A percentile compares a stretch with the other conserved stretches of the same genome.
These are phyloP conservation scores for Letharia columbiana DNA, from an alignment of 495 filamentous ascomycete species.

Conservation along the genomic window DNA sequence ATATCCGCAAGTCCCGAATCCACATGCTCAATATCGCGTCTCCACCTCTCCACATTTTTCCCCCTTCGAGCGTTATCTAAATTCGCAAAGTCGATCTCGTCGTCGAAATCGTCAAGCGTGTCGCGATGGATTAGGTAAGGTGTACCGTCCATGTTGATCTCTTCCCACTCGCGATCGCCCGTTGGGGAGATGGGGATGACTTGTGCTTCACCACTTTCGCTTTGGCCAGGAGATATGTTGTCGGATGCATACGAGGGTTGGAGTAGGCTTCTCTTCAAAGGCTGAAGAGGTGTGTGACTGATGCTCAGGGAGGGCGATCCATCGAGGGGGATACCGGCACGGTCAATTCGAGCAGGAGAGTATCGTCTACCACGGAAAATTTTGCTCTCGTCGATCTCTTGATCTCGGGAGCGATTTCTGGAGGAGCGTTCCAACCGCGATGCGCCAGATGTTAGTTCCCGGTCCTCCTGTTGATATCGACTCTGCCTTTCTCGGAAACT, in stretches of 20 bases:
- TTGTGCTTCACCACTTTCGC: conserved; percentile 15
- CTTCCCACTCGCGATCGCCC: conserved; percentile 19
- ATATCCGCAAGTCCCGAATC: conserved; percentile 27
- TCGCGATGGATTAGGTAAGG: conserved; percentile 22
- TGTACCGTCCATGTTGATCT: conserved; percentile 18
- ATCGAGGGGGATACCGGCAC: conserved; percentile 18
- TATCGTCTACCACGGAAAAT: conserved; percentile 13
- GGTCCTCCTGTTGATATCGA: conserved; percentile 4
- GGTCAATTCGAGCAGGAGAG: conserved; percentile 9
- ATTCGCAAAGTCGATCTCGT: conserved; percentile 9
- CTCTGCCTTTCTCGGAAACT: conserved; percentile 9
- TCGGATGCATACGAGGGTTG: conserved; percentile 6
- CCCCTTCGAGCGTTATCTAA: conserved; percentile 4
- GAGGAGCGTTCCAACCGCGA: not conserved
- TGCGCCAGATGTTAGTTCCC: not conserved
- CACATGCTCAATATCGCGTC: conserved; percentile 16
- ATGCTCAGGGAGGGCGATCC: conserved; percentile 18
- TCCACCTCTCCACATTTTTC: conserved; percentile 13
- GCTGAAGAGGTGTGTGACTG: not conserved
- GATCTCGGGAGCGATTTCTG: not conserved
- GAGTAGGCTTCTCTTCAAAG: not conserved
- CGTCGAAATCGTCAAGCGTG: conserved; percentile 16
- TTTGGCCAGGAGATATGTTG: not conserved
- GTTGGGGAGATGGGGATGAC: conserved; percentile 22
- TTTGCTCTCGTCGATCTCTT: conserved; percentile 8